Conservation (phyloP, 768 basidiomycete genomes). For the Tulasnella sp. region DNA sequence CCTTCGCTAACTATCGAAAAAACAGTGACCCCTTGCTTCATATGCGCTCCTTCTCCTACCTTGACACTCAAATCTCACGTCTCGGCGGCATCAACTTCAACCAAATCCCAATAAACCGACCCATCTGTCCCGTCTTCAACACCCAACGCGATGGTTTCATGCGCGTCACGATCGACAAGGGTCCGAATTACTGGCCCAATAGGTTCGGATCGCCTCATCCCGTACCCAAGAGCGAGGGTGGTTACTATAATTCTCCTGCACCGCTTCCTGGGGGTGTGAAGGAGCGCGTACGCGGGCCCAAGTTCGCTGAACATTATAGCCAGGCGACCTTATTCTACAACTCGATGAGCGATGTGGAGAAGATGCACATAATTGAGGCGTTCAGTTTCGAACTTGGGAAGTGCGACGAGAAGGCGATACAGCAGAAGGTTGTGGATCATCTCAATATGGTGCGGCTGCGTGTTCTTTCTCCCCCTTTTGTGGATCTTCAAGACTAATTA, state of each 20-base stretch:
- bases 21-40: conserved; percentile 59
- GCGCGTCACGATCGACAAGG: conserved; percentile 48
- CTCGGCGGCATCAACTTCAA: conserved; percentile 59
- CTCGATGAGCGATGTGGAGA: conserved; percentile 59
- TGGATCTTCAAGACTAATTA: neutral
- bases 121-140: conserved; percentile 64
- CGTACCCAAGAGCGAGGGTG: conserved; percentile 41
- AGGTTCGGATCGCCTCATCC: conserved; percentile 44
- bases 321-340: conserved; percentile 78
- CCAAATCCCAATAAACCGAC: conserved; percentile 69
- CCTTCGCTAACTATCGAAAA: neutral
- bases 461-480: neutral
- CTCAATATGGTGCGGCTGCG: conserved; percentile 37
- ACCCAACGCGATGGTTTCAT: conserved; percentile 52
- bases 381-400: conserved; percentile 78
- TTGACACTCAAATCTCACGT: conserved; percentile 74
- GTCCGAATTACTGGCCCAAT: conserved; percentile 80
- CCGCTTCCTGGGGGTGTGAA: conserved; percentile 40
- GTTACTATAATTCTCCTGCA: conserved; percentile 20
- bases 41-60: conserved; percentile 78
- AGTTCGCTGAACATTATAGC: conserved; percentile 65
- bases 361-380: conserved; percentile 57
- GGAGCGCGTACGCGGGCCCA: conserved; percentile 31
- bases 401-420: conserved; percentile 65
- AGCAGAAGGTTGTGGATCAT: conserved; percentile 52